Percentiles rank a stretch among this genome's conserved stretches.
Evolutionary conservation across 257 asterid genomes (phyloP).

Genomic region (Sherardia arvensis): DNA sequence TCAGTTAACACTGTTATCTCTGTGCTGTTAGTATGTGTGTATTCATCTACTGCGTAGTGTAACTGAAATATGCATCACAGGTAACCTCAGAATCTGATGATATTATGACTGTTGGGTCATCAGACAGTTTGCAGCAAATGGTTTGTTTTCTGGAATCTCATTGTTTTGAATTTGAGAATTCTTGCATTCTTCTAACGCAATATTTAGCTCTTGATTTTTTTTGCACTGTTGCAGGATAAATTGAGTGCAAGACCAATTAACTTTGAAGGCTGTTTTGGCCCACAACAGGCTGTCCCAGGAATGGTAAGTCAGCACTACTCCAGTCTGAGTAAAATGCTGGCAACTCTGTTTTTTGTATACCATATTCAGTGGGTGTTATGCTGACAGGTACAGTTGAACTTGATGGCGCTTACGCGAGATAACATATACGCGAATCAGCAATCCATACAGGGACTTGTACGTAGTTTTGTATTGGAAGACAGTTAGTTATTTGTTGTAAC

Average conservation of each 20-base stretch:
- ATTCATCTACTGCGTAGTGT: not conserved
- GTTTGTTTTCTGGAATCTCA: constrained; percentile 34
- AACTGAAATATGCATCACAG: constrained; percentile 31
- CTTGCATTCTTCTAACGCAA: no score
- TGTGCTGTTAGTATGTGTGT: not conserved
- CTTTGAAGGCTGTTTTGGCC: constrained; percentile 68
- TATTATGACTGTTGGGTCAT: constrained; percentile 48
- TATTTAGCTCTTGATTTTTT: not conserved
- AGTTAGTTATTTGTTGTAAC: not conserved
- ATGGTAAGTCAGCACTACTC: constrained; percentile 50
- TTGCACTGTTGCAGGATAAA: constrained; percentile 49
- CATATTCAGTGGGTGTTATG: constrained; percentile 7
- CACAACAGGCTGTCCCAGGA: constrained; percentile 73
- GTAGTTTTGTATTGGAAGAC: constrained; percentile 14
- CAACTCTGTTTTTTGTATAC: constrained; percentile 8
- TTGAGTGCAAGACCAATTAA: constrained; percentile 59
- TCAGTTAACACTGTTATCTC: constrained; percentile 18
- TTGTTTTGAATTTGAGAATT: no score
- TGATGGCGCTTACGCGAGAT: constrained; percentile 86
- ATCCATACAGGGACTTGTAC: constrained; percentile 78
- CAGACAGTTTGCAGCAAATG: constrained; percentile 81
- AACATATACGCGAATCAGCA: constrained; percentile 73
- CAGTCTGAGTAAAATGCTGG: no score
- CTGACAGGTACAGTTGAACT: constrained; percentile 67
- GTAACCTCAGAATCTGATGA: constrained; percentile 64